Evolutionary conservation across 352 stramenopile species (phyloP), one percentile per base, ranked within the genome.

Genomic region (Plasmopara muralis): DNA sequence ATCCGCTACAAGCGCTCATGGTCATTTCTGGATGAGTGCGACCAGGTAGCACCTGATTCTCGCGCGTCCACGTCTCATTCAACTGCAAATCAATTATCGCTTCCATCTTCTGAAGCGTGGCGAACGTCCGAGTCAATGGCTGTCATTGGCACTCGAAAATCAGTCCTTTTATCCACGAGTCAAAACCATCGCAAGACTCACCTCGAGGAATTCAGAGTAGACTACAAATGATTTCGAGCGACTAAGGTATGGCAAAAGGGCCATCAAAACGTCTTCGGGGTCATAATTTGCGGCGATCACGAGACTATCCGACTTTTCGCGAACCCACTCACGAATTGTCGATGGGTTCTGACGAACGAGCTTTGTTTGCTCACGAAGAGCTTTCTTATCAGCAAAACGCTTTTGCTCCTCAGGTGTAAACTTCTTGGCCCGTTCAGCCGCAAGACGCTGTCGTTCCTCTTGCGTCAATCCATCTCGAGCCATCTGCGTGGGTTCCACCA

Each of bases 21-120:
- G 81, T 97, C 95, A 98, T 98, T 53, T 92, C 85, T 0, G 95
- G 95, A 72, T 98, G 95, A 29, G 93, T 98, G 12, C 93, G 78
- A 13, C 89, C 89, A 6, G 90, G 89, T 15, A 98, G 51, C 13
- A 93, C 85, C 69, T 98, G 93, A 70, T 97, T 96, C 65, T 98
- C 92, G 31, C 95, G 85, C 45, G 93, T 96, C 91, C 92, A 98
- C 10, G 89, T 97, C 62, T 98, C 92, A 41, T 84, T 98, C 15
- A 98, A 60, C 50, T 96, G 89, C 25, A 98, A 60, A 49, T 98
- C 94, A 43, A 98, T 89, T 6, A 97, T 84, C 28, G 89, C 68
- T 20, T 92, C 69, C 71, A 88, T 92, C 45, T 95, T 83, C 70
- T 97, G 86, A 5, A 98, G 67, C 15, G 70, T 79, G 29, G 72